A percentile compares a stretch with the other conserved stretches of the same genome.
phyloP scores from a whole-genome alignment of 768 basidiomycete genomes.

The Mycena floridula region DNA sequence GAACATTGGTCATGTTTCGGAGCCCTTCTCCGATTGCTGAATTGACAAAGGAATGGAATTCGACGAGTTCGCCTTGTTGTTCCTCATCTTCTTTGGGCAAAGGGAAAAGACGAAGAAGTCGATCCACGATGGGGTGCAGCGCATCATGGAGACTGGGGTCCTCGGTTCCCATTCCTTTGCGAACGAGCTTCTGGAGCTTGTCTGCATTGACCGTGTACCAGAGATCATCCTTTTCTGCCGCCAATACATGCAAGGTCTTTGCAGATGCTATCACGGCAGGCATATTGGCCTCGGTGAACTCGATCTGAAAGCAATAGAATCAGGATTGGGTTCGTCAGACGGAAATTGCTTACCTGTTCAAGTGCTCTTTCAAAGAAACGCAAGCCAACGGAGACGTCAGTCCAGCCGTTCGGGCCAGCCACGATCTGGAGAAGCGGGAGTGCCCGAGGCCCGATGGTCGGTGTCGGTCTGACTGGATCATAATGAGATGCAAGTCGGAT shows the following conservation, averaged over 20 bases:
- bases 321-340: slow-evolving; percentile 5
- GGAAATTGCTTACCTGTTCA: slow-evolving; percentile 53
- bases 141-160: slow-evolving; percentile 77
- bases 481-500: slow-evolving; percentile 80
- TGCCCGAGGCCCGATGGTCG: slow-evolving; percentile 53
- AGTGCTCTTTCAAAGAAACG: slow-evolving; percentile 84
- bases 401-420: slow-evolving; percentile 81
- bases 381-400: slow-evolving; percentile 86
- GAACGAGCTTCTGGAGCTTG: slow-evolving; percentile 75
- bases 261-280: slow-evolving; percentile 73
- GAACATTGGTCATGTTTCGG: slow-evolving; percentile 62
- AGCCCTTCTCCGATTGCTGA: slow-evolving; percentile 73
- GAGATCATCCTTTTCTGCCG: slow-evolving; percentile 71
- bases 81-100: slow-evolving; percentile 76
- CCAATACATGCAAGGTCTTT: slow-evolving; percentile 83
- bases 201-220: slow-evolving; percentile 76
- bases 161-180: slow-evolving; percentile 80
- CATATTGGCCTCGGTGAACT: slow-evolving; percentile 64
- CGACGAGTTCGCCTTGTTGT: slow-evolving; percentile 61
- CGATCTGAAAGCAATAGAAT: slow-evolving; percentile 42
- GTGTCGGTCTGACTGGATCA: slow-evolving; percentile 44
- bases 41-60: slow-evolving; percentile 75
- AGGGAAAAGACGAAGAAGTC: slow-evolving; percentile 70
- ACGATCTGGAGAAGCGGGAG: slow-evolving; percentile 68
- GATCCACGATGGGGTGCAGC: slow-evolving; percentile 77